Evolutionary conservation across 345 rosid genomes (phyloP).

Genomic region (Carallia pectinifolia): DNA sequence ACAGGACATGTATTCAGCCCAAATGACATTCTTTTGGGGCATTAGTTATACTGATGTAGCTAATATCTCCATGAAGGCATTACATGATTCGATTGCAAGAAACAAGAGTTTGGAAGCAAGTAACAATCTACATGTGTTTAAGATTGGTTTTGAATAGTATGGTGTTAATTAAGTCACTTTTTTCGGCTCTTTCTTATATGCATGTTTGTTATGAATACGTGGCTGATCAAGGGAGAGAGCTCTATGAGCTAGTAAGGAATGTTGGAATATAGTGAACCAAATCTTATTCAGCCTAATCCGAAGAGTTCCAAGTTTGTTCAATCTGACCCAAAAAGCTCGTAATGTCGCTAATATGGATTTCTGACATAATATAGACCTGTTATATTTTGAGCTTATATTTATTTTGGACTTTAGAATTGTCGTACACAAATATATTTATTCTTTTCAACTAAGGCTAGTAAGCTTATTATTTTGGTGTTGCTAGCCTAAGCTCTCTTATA

Average conservation of each 20-base stretch:
- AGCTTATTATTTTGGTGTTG: too few relatives aligned
- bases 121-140: constrained; percentile 11
- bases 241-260: constrained; percentile 75
- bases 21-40: constrained; percentile 41
- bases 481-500: too few relatives aligned
- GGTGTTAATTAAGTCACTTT: neutral
- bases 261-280: too few relatives aligned
- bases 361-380: too few relatives aligned
- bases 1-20: constrained; percentile 5
- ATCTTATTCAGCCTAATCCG: too few relatives aligned
- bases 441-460: too few relatives aligned
- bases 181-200: neutral
- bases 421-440: too few relatives aligned
- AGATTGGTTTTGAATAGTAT: neutral
- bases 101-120: constrained; percentile 95
- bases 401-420: too few relatives aligned
- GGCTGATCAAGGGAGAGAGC: constrained; percentile 81
- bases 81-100: constrained; percentile 89
- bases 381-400: too few relatives aligned
- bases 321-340: too few relatives aligned
- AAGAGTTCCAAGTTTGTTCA: too few relatives aligned
- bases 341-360: too few relatives aligned
- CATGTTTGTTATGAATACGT: constrained; percentile 94
- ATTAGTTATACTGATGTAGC: constrained; percentile 94
- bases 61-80: constrained; percentile 85